Evolutionary conservation across 495 filamentous ascomycete genomes (phyloP).

Genomic region (Glarea lozoyensis): DNA sequence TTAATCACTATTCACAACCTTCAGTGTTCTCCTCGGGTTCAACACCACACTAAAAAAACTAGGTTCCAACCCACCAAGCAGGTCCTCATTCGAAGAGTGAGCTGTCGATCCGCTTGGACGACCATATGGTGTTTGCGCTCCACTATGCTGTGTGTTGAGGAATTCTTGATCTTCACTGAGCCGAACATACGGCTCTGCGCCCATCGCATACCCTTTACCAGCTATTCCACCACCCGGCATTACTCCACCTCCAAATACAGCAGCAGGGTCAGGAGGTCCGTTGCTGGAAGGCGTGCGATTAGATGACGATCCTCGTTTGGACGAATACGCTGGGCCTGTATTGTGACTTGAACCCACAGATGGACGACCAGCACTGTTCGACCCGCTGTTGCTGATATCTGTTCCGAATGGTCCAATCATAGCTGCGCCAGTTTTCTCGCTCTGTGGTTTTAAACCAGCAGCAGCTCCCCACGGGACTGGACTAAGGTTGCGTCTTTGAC

Average conservation of each 20-base stretch:
- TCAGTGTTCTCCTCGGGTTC: constrained; percentile 61
- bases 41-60: constrained; percentile 66
- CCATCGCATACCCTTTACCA: constrained; percentile 15
- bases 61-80: constrained; percentile 56
- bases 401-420: constrained; percentile 18
- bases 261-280: too few species aligned
- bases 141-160: constrained; percentile 12
- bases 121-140: constrained; percentile 1
- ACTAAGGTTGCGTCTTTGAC: constrained; percentile 25
- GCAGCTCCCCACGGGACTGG: constrained; percentile 7
- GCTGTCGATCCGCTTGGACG: constrained; percentile 10
- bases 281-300: constrained; percentile 13
- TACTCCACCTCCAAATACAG: too few species aligned
- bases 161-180: constrained; percentile 12
- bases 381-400: constrained; percentile 5
- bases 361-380: constrained; percentile 1
- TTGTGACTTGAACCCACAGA: background rate
- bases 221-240: constrained; percentile 20
- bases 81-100: constrained; percentile 31
- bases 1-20: constrained; percentile 52
- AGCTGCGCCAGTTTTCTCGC: background rate
- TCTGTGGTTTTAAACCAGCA: constrained; percentile 27
- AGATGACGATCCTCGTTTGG: constrained; percentile 19
- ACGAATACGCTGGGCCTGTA: constrained; percentile 7
- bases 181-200: constrained; percentile 8